phyloP scores from a whole-genome alignment of 2,329 filamentous ascomycete genomes.

The Penicillium sp. region DNA sequence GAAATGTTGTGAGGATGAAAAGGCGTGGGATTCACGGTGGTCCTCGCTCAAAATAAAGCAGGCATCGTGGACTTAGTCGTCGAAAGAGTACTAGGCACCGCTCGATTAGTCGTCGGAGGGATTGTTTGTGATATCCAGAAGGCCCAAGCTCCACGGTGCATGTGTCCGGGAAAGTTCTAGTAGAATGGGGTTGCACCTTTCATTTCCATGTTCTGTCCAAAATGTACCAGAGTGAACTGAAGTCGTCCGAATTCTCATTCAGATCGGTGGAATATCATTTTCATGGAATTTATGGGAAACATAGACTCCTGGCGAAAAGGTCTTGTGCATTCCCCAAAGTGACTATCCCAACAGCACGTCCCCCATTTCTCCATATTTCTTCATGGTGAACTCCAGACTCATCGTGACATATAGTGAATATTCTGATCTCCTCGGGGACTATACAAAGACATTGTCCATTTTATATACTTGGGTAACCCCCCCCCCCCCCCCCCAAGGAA shows the following conservation, averaged over 20 bases:
- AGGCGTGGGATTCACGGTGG: neutral
- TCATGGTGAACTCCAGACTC: neutral
- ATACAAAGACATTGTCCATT: neutral
- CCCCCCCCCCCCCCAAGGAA: too few species aligned
- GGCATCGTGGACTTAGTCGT: neutral
- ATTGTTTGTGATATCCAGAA: neutral
- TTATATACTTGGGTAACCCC: too few species aligned
- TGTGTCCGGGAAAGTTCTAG: neutral
- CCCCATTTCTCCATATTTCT: neutral
- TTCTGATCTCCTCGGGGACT: neutral
- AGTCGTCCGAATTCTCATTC: too few species aligned
- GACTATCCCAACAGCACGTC: neutral
- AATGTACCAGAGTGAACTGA: neutral
- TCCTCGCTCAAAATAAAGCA: too few species aligned
- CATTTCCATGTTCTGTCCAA: neutral
- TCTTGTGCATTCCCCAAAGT: too few species aligned
- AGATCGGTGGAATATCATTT: too few species aligned
- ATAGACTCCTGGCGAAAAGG: too few species aligned
- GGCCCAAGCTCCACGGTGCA: neutral
- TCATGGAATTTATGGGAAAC: too few species aligned
- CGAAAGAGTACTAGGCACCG: neutral
- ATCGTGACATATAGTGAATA: neutral
- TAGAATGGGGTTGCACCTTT: too few species aligned
- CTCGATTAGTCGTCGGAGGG: neutral
- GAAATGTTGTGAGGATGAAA: neutral